phyloP scores from a whole-genome alignment of 2,329 filamentous ascomycete species.

The Phaeosphaeria sp. region DNA sequence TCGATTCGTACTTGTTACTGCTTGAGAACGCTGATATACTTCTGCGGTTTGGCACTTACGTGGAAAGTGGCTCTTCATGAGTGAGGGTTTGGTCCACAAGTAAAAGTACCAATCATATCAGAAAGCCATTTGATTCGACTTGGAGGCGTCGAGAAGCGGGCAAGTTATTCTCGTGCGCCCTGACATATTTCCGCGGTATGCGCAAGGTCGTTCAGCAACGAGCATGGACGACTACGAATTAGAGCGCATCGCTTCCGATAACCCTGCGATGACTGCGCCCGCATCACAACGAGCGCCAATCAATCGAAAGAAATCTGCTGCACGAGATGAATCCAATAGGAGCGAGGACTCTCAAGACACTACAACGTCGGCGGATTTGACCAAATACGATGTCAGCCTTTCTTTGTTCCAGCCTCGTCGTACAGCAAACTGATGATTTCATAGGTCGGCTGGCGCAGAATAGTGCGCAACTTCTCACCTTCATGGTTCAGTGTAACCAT shows the following conservation, averaged over 20 bases:
- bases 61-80: not conserved
- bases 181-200: not conserved
- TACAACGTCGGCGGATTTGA: conserved; percentile 9
- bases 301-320: conserved; percentile 19
- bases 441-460: conserved; percentile 45
- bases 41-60: not conserved
- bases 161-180: not conserved
- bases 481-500: conserved; percentile 53
- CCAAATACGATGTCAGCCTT: conserved; percentile 35
- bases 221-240: conserved; percentile 39
- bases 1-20: not conserved
- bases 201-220: not conserved
- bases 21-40: not conserved
- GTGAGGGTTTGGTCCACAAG: not conserved
- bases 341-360: conserved; percentile 5
- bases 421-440: not conserved
- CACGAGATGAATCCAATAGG: conserved; percentile 7
- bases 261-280: conserved; percentile 35
- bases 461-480: conserved; percentile 46
- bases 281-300: conserved; percentile 22
- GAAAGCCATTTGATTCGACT: too few relatives aligned
- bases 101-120: not conserved
- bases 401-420: not conserved
- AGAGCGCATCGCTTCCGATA: conserved; percentile 32
- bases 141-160: not conserved